Base-by-base conservation (phyloP, 1,284 basidiomycete species). In the Schizophyllum amplum region DNA sequence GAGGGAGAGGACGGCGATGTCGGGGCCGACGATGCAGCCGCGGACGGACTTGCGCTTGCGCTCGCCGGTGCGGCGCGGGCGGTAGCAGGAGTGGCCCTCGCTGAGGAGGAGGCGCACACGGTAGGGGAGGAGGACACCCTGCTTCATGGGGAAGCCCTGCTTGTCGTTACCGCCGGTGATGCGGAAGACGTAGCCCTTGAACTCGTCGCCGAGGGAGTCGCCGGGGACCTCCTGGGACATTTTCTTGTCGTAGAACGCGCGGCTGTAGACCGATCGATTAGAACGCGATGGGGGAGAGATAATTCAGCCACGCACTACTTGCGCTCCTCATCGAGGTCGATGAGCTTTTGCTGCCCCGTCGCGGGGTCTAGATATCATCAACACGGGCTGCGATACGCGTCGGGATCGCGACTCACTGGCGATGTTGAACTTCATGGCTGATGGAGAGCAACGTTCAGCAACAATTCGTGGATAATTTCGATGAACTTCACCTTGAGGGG, bases 141-240 rank as follows among this genome's bases (percentile, higher is more conserved):
- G 96, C 81, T 98, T 98, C 94, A 98, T 98, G 56, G 94, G 94
- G 86, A 97, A 97, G 75, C 92, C 90, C 72, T 92, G 90, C 78
- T 92, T 94, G 83, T 96, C 93, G 80, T 96, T 95, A 62, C 93
- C 93, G 69, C 96, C 95, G 52, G 93, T 94, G 79, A 99, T 92
- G 69, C 94, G 90, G 83, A 98, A 86, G 74, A 98, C 79, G 80
- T 98, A 98, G 61, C 96, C 96, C 75, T 93, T 94, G 84, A 86
- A 98, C 79, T 98, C 96, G 72, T 97, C 92, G 68, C 95, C 94
- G 68, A 98, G 78, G 56, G 86, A 74, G 80, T 97, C 94, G 64
- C 85, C 91, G 59, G 91, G 83, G 68, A 98, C 92, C 77, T 98
- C 96, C 73, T 98, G 93, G 49, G 92, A 72, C 80, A 98, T 95